phyloP scores from a whole-genome alignment of 768 basidiomycete genomes.

The Pulveroboletus frians region DNA sequence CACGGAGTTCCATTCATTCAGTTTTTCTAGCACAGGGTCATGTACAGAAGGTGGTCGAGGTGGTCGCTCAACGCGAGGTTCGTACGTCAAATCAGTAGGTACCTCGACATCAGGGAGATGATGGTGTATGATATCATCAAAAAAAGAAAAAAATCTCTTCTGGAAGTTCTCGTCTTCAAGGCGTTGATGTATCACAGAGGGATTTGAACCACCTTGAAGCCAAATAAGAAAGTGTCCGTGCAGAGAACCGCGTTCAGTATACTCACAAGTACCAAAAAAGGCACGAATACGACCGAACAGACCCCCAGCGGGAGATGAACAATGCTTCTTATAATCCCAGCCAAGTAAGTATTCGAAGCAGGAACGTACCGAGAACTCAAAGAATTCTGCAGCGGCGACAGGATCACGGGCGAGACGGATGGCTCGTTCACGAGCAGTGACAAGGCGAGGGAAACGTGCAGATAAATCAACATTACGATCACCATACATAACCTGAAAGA shows the following conservation, averaged over 20 bases:
- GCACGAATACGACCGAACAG: slow-evolving; percentile 29
- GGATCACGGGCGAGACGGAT: slow-evolving; percentile 29
- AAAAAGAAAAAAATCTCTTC: not conserved
- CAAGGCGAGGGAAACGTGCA: slow-evolving; percentile 18
- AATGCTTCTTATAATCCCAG: not conserved
- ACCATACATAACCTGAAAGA: slow-evolving; percentile 30
- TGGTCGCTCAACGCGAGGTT: not conserved
- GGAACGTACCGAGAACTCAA: slow-evolving; percentile 20
- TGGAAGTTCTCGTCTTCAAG: not conserved
- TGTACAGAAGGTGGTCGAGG: too few relatives aligned
- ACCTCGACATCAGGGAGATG: not conserved
- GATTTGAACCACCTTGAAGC: slow-evolving; percentile 28
- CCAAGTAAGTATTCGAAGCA: slow-evolving; percentile 15
- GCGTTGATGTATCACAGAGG: slow-evolving; percentile 11
- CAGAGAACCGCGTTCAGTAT: slow-evolving; percentile 22
- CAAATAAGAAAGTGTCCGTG: slow-evolving; percentile 34
- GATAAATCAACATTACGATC: slow-evolving; percentile 8
- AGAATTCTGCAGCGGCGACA: slow-evolving; percentile 34
- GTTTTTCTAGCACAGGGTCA: too few relatives aligned
- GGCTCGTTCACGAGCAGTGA: slow-evolving; percentile 14
- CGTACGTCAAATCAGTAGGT: not conserved
- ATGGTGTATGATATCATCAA: not conserved
- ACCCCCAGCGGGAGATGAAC: slow-evolving; percentile 25
- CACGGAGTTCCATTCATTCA: not conserved
- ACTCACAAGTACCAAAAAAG: slow-evolving; percentile 27